Conservation (phyloP, 1,284 basidiomycete genomes). For the Vanrija humicola region DNA sequence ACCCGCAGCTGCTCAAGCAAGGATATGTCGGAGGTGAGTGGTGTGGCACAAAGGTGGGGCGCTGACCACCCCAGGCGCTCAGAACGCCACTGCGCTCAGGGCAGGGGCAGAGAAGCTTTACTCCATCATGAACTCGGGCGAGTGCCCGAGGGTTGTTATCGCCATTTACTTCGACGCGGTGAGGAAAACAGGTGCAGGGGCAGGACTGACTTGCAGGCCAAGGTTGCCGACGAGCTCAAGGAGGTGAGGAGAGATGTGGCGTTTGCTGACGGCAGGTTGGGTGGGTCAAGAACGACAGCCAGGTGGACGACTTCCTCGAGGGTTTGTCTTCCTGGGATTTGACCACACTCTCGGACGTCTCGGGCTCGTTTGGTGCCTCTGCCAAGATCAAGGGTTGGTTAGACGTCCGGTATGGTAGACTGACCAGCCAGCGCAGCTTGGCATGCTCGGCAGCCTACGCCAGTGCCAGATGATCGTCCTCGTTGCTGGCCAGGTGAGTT, state of each 20-base stretch:
- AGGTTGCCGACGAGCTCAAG: background rate
- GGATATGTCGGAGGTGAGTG: conserved; percentile 19
- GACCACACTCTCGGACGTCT: conserved; percentile 55
- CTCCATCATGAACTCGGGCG: background rate
- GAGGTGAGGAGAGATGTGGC: background rate
- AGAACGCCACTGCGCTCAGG: background rate
- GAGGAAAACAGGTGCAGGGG: background rate
- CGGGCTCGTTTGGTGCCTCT: conserved; percentile 56
- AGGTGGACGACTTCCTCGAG: conserved; percentile 29
- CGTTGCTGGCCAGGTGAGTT: conserved; percentile 12
- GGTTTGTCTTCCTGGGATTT: conserved; percentile 52
- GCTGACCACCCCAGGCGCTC: background rate
- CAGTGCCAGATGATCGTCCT: conserved; percentile 17
- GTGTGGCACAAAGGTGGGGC: background rate
- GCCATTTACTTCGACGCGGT: conserved; percentile 29
- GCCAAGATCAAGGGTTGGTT: conserved; percentile 23
- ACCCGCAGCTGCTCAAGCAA: conserved; percentile 10
- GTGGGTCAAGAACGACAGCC: conserved; percentile 2
- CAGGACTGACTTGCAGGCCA: background rate
- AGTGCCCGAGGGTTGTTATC: conserved; percentile 3
- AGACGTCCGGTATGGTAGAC: fast-evolving
- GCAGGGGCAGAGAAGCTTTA: conserved; percentile 2
- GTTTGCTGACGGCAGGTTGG: background rate
- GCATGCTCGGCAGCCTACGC: conserved; percentile 4
- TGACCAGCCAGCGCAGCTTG: conserved; percentile 4